Conservation (phyloP, 495 filamentous ascomycete genomes). For the Penicillium riverlandense region DNA sequence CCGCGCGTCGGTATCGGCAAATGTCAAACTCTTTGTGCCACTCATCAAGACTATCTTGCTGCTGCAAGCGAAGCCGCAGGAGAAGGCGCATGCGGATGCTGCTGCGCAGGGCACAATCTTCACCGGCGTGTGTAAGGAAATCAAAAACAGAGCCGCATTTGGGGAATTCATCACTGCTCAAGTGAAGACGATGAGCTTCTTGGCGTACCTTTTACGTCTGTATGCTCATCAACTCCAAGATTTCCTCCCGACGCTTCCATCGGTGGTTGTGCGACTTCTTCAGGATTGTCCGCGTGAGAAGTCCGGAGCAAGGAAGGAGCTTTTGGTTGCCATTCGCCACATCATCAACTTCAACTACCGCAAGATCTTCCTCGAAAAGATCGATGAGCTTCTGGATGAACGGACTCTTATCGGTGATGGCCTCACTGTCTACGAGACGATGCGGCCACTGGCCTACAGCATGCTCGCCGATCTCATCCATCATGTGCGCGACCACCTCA, state of each 20-base stretch:
- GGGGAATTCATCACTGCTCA: constrained; percentile 97
- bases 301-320: constrained; percentile 86
- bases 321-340: constrained; percentile 92
- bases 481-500: constrained; percentile 81
- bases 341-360: constrained; percentile 99
- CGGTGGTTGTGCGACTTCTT: constrained; percentile 84
- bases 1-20: constrained; percentile 64
- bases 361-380: constrained; percentile 89
- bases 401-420: constrained; percentile 91
- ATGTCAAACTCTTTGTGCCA: constrained; percentile 90
- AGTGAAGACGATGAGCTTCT: constrained; percentile 98
- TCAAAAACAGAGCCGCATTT: constrained; percentile 90
- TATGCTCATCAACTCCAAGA: constrained; percentile 84
- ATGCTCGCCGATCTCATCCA: constrained; percentile 98
- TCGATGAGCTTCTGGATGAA: constrained; percentile 92
- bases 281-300: constrained; percentile 94
- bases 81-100: constrained; percentile 83
- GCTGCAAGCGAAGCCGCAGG: constrained; percentile 88
- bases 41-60: constrained; percentile 85
- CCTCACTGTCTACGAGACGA: constrained; percentile 90
- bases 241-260: constrained; percentile 80
- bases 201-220: constrained; percentile 86
- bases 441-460: constrained; percentile 93
- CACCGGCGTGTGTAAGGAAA: constrained; percentile 87
- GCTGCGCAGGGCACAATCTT: constrained; percentile 69